Evolutionary conservation across 2,329 filamentous ascomycete genomes (phyloP).

Genomic region (Cladosporium sp.): DNA sequence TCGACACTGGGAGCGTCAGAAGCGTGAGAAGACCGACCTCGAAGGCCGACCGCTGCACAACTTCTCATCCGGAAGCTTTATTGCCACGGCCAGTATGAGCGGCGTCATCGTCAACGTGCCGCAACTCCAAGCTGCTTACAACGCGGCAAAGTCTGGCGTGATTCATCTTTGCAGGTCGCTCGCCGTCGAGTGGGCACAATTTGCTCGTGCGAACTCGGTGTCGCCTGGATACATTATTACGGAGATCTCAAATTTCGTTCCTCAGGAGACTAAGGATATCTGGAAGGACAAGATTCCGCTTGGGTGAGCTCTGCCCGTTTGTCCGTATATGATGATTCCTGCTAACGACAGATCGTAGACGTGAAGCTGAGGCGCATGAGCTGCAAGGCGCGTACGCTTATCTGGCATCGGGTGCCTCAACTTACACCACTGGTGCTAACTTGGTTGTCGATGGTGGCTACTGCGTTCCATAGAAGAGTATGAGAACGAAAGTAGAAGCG

Average conservation of each 20-base stretch:
- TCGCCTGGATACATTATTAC: constrained; percentile 74
- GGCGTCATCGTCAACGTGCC: constrained; percentile 73
- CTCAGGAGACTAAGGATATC: constrained; percentile 62
- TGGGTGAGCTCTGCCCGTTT: constrained; percentile 43
- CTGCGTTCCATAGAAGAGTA: constrained; percentile 17
- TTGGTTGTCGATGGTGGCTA: constrained; percentile 75
- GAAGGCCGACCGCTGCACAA: constrained; percentile 41
- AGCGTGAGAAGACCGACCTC: constrained; percentile 49
- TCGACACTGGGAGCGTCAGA: constrained; percentile 63
- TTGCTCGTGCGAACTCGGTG: constrained; percentile 66
- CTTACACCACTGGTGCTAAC: constrained; percentile 66
- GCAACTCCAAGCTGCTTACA: constrained; percentile 60
- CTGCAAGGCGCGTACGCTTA: constrained; percentile 81
- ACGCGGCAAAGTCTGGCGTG: constrained; percentile 28
- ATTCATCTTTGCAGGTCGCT: constrained; percentile 57
- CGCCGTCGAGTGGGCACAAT: constrained; percentile 70
- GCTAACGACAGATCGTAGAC: constrained; percentile 20
- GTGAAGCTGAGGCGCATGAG: constrained; percentile 68
- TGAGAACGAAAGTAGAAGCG: too few relatives aligned
- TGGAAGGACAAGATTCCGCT: constrained; percentile 79
- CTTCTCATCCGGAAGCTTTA: constrained; percentile 40
- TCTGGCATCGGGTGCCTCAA: constrained; percentile 73
- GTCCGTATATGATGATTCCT: not conserved
- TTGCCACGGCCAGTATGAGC: constrained; percentile 73
- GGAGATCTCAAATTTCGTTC: constrained; percentile 64